These are phyloP conservation scores for Eutypa lata DNA, from an alignment of 2,329 filamentous ascomycete species.

Conservation along the genomic window DNA sequence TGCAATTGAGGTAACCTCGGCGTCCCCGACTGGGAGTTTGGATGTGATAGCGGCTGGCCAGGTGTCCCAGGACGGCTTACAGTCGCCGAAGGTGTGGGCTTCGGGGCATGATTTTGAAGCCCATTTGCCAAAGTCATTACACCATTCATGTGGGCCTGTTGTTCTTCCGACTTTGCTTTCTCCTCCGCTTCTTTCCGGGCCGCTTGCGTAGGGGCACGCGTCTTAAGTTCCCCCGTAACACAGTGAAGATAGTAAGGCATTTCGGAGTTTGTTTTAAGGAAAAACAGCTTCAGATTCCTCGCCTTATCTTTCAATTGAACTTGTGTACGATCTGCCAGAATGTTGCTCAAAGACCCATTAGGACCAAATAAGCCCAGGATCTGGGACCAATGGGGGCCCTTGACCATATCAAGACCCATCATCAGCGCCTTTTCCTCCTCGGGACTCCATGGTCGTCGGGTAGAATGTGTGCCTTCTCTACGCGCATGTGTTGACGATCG, in stretches of 20 bases:
- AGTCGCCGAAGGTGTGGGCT: slow-evolving; percentile 14
- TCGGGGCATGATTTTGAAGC: slow-evolving; percentile 37
- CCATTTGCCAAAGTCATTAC: slow-evolving; percentile 55
- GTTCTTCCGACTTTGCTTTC: slow-evolving; percentile 58
- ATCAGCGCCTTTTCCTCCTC: slow-evolving; percentile 90
- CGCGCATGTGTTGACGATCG: slow-evolving; percentile 54
- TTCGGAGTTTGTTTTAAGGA: slow-evolving; percentile 86
- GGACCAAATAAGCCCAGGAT: slow-evolving; percentile 81
- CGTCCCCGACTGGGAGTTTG: slow-evolving; percentile 18
- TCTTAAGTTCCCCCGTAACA: slow-evolving; percentile 87
- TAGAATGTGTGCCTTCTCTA: slow-evolving; percentile 56
- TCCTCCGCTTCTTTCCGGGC: slow-evolving; percentile 66
- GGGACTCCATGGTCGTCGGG: slow-evolving; percentile 78
- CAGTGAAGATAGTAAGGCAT: slow-evolving; percentile 85
- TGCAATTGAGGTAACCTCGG: slow-evolving; percentile 17
- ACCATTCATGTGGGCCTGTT: slow-evolving; percentile 58
- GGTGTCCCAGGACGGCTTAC: slow-evolving; percentile 17
- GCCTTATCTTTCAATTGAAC: slow-evolving; percentile 93
- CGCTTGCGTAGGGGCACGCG: slow-evolving; percentile 73
- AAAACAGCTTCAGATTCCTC: slow-evolving; percentile 84
- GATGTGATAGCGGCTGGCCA: slow-evolving; percentile 15
- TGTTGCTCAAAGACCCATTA: slow-evolving; percentile 75
- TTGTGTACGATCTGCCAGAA: slow-evolving; percentile 83
- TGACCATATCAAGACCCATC: slow-evolving; percentile 82
- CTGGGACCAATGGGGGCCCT: slow-evolving; percentile 90